Base-by-base conservation (phyloP, 2,329 filamentous ascomycete genomes). In the Peltaster fructicola region DNA sequence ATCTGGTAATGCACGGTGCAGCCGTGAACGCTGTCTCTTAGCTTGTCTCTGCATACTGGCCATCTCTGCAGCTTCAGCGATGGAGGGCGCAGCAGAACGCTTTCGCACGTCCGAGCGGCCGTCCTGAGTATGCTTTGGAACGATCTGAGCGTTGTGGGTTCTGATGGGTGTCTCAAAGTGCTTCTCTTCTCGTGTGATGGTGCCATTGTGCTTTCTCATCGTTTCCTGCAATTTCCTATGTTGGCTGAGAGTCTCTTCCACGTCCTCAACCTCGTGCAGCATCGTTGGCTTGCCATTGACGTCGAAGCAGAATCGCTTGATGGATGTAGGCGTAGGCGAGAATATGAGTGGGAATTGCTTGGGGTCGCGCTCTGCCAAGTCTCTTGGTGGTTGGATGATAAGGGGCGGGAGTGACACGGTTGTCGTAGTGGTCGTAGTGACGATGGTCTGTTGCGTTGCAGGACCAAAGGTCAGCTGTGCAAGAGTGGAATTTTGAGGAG, bases 401-500 rank as follows among this genome's bases (percentile, higher is more conserved):
- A 93, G 60, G n/a, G 81, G 81, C 22, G 85, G 84, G 37, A 88
- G 90, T 9, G 60, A 52, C 52, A 80, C 63, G 50, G 73, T 81
- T 2, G 84, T 90, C 1, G 81, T 91, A 1, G 82, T 93, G 0
- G 84, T 93, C 1, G 85, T 93, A 2, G 84, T 92, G 33, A 92
- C 70, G 7, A 72, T 63, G 0, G 68, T 73, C 7, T 68, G 72
- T 41, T 68, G 64, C 8, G 68, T 73, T 9, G 68, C 62, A 15
- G 68, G 68, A 29, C 63, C 66, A 38, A 69, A 68, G 2, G 65
- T 67, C 30, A 73, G 61, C 41, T 68, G 65, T 21, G 61, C 68
- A 29, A 73, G 48, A 22, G 63, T 60, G 12, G 44, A 38, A 25
- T 49, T 36, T 13, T 35, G 33, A 22, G 45, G 36, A 12, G 43